A percentile compares a stretch with the other conserved stretches of the same genome.
Evolutionary conservation across 352 stramenopile genomes (phyloP).

Genomic region (Phytophthora sp.): DNA sequence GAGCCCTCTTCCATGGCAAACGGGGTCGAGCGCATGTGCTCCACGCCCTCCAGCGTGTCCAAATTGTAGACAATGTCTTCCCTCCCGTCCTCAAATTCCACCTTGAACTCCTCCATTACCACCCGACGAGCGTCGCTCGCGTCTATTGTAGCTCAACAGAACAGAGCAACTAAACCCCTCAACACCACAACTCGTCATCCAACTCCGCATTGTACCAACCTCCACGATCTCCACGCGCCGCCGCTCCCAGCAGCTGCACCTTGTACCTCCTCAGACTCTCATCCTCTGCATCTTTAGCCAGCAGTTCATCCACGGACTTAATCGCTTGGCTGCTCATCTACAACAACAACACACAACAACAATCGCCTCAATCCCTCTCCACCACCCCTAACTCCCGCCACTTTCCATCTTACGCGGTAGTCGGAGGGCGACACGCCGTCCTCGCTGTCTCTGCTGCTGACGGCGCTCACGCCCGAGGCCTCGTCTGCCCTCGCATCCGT

Average conservation of each 20-base stretch:
- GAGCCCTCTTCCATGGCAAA: conserved; percentile 79
- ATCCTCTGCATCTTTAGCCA: conserved; percentile 82
- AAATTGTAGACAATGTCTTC: conserved; percentile 76
- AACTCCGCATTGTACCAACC: conserved; percentile 33
- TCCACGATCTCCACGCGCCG: conserved; percentile 79
- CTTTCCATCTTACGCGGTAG: conserved; percentile 66
- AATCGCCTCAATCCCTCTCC: not conserved
- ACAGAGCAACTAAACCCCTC: not conserved
- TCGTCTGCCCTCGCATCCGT: conserved; percentile 18
- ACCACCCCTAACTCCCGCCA: no score
- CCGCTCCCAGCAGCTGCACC: conserved; percentile 77
- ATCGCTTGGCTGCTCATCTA: conserved; percentile 74
- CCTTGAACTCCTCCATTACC: conserved; percentile 87
- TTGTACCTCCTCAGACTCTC: conserved; percentile 89
- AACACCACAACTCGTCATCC: not conserved
- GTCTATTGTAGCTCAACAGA: conserved; percentile 40
- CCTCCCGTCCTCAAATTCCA: conserved; percentile 79
- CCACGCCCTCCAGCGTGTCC: conserved; percentile 68
- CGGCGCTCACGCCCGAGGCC: conserved; percentile 12
- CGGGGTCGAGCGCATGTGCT: conserved; percentile 74
- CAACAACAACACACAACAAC: not conserved
- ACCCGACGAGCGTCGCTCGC: conserved; percentile 66
- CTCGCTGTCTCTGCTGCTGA: conserved; percentile 42
- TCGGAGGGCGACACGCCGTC: conserved; percentile 30
- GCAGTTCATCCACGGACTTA: conserved; percentile 69